Evolutionary conservation across 2,329 filamentous ascomycete genomes (phyloP).

Genomic region (Dothiorella sarmentorum): DNA sequence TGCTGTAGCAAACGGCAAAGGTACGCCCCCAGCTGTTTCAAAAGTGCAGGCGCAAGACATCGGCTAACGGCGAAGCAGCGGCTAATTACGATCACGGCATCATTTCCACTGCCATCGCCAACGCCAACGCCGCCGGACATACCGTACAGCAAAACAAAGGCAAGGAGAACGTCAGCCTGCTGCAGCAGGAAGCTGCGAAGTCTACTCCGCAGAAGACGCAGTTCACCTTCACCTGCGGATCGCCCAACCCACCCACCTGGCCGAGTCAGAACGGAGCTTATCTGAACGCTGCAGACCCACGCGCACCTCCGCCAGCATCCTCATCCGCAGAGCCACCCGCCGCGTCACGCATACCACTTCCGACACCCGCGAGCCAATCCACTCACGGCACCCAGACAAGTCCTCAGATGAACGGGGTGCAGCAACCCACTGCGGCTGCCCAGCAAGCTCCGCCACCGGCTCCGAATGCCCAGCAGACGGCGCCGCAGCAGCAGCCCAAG

Average conservation of each 20-base stretch:
- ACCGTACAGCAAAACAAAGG: conserved; percentile 52
- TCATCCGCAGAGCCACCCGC: conserved; percentile 23
- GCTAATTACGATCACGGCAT: conserved; percentile 60
- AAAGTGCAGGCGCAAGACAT: conserved; percentile 29
- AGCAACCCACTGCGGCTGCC: conserved; percentile 25
- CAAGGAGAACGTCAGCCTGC: conserved; percentile 74
- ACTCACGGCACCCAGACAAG: conserved; percentile 57
- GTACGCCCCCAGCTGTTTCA: conserved; percentile 17
- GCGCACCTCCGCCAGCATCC: conserved; percentile 17
- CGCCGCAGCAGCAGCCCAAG: conserved; percentile 47
- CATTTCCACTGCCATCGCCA: conserved; percentile 88
- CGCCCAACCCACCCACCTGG: conserved; percentile 74
- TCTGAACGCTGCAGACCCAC: conserved; percentile 34
- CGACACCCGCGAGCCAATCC: conserved; percentile 26
- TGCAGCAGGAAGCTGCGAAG: conserved; percentile 64
- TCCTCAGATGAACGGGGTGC: conserved; percentile 46
- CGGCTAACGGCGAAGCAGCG: conserved; percentile 36
- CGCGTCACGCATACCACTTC: conserved; percentile 18
- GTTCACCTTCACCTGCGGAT: conserved; percentile 95
- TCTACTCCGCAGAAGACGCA: conserved; percentile 73
- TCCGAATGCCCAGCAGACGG: conserved; percentile 35
- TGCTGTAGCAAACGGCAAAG: conserved; percentile 21
- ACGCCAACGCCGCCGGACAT: conserved; percentile 62
- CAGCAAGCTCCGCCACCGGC: conserved; percentile 31
- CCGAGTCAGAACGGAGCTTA: conserved; percentile 54